Conservation (phyloP, 345 rosid species). For the Rhodomyrtus tomentosa region DNA sequence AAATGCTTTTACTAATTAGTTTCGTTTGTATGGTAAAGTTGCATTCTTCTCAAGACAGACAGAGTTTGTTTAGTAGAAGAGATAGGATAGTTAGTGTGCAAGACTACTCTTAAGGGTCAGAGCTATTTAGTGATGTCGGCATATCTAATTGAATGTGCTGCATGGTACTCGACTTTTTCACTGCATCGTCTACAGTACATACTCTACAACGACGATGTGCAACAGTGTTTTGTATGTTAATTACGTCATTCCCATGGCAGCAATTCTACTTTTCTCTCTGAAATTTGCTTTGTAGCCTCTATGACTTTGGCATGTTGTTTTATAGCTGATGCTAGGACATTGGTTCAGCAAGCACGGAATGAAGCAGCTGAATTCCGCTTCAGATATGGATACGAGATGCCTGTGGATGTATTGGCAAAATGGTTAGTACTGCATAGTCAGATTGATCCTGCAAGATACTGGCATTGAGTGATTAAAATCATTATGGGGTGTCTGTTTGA, state of each 20-base stretch:
- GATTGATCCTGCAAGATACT: background rate
- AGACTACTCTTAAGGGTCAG: background rate
- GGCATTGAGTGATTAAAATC: too few relatives aligned
- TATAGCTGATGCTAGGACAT: conserved; percentile 97
- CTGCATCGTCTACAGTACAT: background rate
- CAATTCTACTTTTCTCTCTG: background rate
- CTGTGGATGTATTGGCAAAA: conserved; percentile 84
- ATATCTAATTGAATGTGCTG: background rate
- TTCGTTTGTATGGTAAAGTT: background rate
- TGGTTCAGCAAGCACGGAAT: conserved; percentile 96
- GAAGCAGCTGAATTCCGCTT: conserved; percentile 97
- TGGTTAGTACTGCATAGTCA: conserved; percentile 17
- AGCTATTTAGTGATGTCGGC: background rate
- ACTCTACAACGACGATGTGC: background rate
- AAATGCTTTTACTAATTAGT: background rate
- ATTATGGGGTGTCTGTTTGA: background rate
- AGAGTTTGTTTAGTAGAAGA: background rate
- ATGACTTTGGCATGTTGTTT: background rate
- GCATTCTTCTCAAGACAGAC: background rate
- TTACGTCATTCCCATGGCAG: background rate
- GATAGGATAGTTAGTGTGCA: background rate
- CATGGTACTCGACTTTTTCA: background rate
- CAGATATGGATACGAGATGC: conserved; percentile 97
- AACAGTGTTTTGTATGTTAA: background rate
- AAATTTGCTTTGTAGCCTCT: background rate